phyloP scores from a whole-genome alignment of 2,329 filamentous ascomycete genomes.

The Aspergillus brunneoviolaceus region DNA sequence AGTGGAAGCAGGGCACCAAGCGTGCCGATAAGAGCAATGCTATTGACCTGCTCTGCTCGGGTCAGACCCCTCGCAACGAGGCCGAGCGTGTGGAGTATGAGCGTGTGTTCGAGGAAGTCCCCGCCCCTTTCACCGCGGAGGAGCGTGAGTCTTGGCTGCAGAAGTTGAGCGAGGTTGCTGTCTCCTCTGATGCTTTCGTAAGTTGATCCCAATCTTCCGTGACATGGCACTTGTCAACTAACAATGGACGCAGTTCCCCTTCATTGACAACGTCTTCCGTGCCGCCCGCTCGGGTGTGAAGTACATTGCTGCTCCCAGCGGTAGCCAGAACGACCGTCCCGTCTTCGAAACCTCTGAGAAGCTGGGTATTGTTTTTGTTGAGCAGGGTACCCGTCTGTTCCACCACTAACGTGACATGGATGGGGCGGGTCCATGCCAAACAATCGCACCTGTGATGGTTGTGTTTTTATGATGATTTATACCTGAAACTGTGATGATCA shows the following conservation, averaged over 20 bases:
- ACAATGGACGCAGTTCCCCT: conserved; percentile 70
- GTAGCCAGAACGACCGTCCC: conserved; percentile 57
- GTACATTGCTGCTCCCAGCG: conserved; percentile 90
- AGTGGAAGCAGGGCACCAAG: conserved; percentile 98
- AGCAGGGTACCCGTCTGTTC: conserved; percentile 92
- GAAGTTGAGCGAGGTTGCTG: conserved; percentile 72
- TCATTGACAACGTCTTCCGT: conserved; percentile 96
- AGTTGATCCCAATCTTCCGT: conserved; percentile 40
- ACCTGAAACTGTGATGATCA: conserved; percentile 4
- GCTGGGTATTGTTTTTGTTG: conserved; percentile 87
- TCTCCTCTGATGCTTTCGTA: conserved; percentile 95
- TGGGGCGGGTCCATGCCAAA: conserved; percentile 6
- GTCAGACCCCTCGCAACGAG: conserved; percentile 78
- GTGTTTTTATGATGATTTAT: conserved; percentile 12
- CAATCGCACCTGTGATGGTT: conserved; percentile 1
- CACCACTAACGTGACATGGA: conserved; percentile 66
- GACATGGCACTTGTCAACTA: background rate
- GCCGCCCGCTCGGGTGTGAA: conserved; percentile 85
- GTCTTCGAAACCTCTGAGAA: conserved; percentile 82
- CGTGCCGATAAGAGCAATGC: conserved; percentile 97
- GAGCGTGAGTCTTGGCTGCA: conserved; percentile 84
- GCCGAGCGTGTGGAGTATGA: conserved; percentile 86
- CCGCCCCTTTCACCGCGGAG: conserved; percentile 73
- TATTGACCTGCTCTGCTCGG: conserved; percentile 91
- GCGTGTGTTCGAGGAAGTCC: conserved; percentile 85